Evolutionary conservation across 306 rosid species (phyloP).

Genomic region (Gillenia trifoliata): DNA sequence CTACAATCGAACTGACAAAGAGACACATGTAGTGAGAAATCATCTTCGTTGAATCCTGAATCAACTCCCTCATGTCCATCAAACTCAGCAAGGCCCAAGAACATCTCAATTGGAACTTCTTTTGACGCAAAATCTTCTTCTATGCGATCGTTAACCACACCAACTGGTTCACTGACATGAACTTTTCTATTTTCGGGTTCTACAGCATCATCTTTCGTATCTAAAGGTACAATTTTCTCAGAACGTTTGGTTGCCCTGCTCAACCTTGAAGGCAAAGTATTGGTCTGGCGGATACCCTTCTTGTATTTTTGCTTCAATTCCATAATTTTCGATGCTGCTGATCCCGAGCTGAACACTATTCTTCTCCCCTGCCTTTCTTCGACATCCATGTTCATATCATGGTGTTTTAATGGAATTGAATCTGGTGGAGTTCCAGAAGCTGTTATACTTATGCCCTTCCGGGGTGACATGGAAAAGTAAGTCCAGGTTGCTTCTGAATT

Average conservation of each 20-base stretch:
- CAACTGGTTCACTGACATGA: not conserved
- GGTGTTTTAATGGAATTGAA: not conserved
- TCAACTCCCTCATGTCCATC: slow-evolving; percentile 59
- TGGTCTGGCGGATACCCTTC: not conserved
- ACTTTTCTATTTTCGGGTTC: not conserved
- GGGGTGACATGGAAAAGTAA: slow-evolving; percentile 42
- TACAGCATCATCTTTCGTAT: not conserved
- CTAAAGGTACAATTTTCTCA: slow-evolving; percentile 4
- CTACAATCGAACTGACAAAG: too few species aligned
- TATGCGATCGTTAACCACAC: not conserved
- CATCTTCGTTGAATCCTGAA: slow-evolving; percentile 25
- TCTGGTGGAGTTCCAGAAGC: not conserved
- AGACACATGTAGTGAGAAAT: slow-evolving; percentile 22
- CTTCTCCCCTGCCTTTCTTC: slow-evolving; percentile 17
- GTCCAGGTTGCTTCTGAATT: slow-evolving; percentile 24
- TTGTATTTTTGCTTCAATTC: slow-evolving; percentile 1
- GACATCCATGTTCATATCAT: not conserved
- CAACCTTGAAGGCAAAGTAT: slow-evolving; percentile 28
- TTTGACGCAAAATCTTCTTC: slow-evolving; percentile 14
- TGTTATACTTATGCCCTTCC: not conserved
- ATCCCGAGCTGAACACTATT: slow-evolving; percentile 10
- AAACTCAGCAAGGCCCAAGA: slow-evolving; percentile 54
- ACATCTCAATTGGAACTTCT: slow-evolving; percentile 42
- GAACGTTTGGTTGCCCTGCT: slow-evolving; percentile 18
- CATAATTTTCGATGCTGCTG: slow-evolving; percentile 14